Conservation (phyloP, 306 rosid species). For the Medicago truncatula region DNA sequence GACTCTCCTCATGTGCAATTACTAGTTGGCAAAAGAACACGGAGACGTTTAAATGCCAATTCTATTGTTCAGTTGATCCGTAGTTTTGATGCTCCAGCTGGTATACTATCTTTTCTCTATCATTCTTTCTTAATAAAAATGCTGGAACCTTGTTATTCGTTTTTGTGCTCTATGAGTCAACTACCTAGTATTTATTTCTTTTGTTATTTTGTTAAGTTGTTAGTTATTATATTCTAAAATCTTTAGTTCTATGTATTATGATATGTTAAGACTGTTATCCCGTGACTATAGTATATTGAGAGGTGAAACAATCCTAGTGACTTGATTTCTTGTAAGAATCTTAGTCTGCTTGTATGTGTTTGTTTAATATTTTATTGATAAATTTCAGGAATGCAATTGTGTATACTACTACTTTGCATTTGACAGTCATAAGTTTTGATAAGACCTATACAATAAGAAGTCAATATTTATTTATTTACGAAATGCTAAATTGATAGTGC, state of each 20-base stretch:
- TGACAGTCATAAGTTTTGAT: slow-evolving; percentile 10
- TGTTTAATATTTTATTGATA: too few species aligned
- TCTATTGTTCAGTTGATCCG: slow-evolving; percentile 75
- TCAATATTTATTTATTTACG: background rate
- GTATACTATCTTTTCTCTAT: slow-evolving; percentile 46
- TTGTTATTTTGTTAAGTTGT: background rate
- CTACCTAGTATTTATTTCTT: background rate
- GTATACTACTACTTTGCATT: slow-evolving; percentile 17
- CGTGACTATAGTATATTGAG: background rate
- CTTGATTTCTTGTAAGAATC: too few species aligned
- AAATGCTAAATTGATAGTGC: slow-evolving; percentile 4
- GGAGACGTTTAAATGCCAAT: slow-evolving; percentile 84
- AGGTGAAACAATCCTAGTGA: too few species aligned
- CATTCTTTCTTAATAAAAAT: background rate
- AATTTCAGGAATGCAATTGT: background rate
- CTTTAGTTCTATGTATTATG: background rate
- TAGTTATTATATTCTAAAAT: background rate
- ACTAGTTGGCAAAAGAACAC: slow-evolving; percentile 66
- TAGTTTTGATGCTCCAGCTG: slow-evolving; percentile 75
- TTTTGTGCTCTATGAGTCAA: too few species aligned
- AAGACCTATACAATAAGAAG: slow-evolving; percentile 19
- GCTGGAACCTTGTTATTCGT: too few species aligned
- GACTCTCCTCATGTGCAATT: slow-evolving; percentile 79
- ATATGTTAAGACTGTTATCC: background rate
- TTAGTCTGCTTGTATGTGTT: too few species aligned